Evolutionary conservation across 1,284 basidiomycete genomes (phyloP), one percentile per base, ranked within the genome.

Genomic region (Cutaneotrichosporon sp.): DNA sequence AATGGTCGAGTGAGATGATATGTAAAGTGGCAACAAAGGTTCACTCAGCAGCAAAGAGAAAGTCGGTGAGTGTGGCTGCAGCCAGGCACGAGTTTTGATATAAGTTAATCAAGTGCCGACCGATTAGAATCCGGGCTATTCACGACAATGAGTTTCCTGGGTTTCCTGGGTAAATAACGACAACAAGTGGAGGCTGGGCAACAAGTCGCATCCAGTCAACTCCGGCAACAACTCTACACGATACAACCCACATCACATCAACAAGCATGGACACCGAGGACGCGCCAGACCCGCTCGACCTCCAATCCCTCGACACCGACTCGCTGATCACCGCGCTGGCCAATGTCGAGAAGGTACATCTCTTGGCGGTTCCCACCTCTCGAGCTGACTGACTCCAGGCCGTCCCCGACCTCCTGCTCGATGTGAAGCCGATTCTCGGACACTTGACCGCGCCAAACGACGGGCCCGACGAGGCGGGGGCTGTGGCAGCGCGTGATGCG

Each of bases 351-450:
- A 61, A 60, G 52, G 69, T 70, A 50, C 26, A 4, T 14, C 32
- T 14, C 22, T 16, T 9, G 17, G 4, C 17, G 4, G 2, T 20
- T 43, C 25, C 41, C 41, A 9, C 25, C 41, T 2, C 7, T 24
- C 25, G 25, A 39, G 42, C n/a, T 43, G 10, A 16, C 39, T 42
- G 38, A 43, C 41, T 7, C 26, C 53, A 69, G 68, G 69, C 69
- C 5, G 60, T 73, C 19, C 71, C 71, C 2, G 58, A 63, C 12
- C 55, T 73, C 3, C 54, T 73, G 2, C 42, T 61, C 5, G 64
- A 53, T 25, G 51, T 71, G 32, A 73, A 73, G 51, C 71, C 71
- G 4, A 61, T 73, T 2, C 58, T 73, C 19, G 45, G 64, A 6
- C 65, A 71, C 41, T 61, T 71, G 11, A 41, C 38, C 16, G 46